Base-by-base conservation (phyloP, 1,139 yeast species). In the Zygoascus hellenicus region DNA sequence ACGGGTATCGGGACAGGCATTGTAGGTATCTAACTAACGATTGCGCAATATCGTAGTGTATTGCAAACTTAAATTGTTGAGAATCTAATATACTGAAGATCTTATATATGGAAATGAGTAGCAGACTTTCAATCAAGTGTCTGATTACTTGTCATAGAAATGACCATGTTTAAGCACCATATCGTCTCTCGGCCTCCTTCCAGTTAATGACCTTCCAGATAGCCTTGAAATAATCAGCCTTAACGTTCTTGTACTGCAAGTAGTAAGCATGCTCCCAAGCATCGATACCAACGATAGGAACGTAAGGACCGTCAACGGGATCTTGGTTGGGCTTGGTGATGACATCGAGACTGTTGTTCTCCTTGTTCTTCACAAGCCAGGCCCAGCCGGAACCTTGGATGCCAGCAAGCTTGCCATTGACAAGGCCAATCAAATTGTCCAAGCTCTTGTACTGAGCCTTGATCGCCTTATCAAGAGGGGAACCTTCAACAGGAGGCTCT, bases 201-300 rank as follows among this genome's bases (percentile, higher is more conserved):
- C 97, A 90, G 80, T 88, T 89, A 70, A 90, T 80, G 46, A 90
- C 96, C 64, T 87, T 84, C 97, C 97, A 90, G 69, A 90, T 86
- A 53, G 95, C 95, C 72, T 88, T 83, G 80, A 90, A 90, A 74
- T 90, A 90, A 67, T 90, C 96, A 43, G 71, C 95, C 77, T 90
- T 90, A 66, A 83, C 92, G 72, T 90, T 90, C 72, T 87, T 85
- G 76, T 90, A 90, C 71, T 90, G 97, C 71, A 90, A 77, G 78
- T 90, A 90, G 76, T 89, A 90, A 48, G 97, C 97, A 65, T 90
- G 97, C 71, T 90, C 97, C 97, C 97, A 90, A 53, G 97, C 97
- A 64, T 90, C 97, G 66, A 90, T 87, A 47, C 96, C 97, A 52
- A 90, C 77, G 67, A 90, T 74, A 44, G 97, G 96, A 48, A 80